A percentile compares a stretch with the other conserved stretches of the same genome.
phyloP scores from a whole-genome alignment of 2,329 filamentous ascomycete genomes.

The Phyllosticta ampelicida region DNA sequence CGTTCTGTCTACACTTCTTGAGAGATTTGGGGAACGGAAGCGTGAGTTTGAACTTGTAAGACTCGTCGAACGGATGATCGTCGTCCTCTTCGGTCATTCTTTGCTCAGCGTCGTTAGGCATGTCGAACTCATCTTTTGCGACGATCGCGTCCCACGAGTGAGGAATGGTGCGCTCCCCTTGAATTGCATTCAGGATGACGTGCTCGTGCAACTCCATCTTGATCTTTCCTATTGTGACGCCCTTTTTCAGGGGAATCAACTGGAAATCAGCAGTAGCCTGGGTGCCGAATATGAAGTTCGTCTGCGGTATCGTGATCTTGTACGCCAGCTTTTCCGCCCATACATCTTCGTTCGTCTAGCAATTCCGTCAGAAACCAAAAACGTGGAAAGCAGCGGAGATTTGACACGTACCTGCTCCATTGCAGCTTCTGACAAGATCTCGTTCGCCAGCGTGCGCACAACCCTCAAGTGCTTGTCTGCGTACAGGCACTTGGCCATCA shows the following conservation, averaged over 20 bases:
- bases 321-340: conserved; percentile 98
- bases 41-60: conserved; percentile 48
- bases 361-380: background rate
- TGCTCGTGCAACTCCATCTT: conserved; percentile 69
- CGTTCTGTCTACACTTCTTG: conserved; percentile 76
- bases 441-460: conserved; percentile 37
- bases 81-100: conserved; percentile 16
- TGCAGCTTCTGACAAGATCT: conserved; percentile 59
- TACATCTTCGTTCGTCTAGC: conserved; percentile 73
- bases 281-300: conserved; percentile 91
- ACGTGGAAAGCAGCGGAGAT: background rate
- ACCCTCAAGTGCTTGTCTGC: conserved; percentile 54
- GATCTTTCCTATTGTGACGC: conserved; percentile 73
- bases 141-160: conserved; percentile 19
- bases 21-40: conserved; percentile 70
- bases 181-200: conserved; percentile 31
- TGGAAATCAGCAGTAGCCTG: conserved; percentile 73
- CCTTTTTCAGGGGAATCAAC: conserved; percentile 80
- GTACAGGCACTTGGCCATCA: conserved; percentile 77
- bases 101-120: conserved; percentile 22
- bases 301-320: conserved; percentile 83
- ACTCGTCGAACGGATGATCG: conserved; percentile 40
- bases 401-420: conserved; percentile 24
- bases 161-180: conserved; percentile 20
- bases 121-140: conserved; percentile 22